Percentiles rank a stretch among this genome's conserved stretches.
Conservation (phyloP, 306 rosid species). For the Cicer pinnatifidum region DNA sequence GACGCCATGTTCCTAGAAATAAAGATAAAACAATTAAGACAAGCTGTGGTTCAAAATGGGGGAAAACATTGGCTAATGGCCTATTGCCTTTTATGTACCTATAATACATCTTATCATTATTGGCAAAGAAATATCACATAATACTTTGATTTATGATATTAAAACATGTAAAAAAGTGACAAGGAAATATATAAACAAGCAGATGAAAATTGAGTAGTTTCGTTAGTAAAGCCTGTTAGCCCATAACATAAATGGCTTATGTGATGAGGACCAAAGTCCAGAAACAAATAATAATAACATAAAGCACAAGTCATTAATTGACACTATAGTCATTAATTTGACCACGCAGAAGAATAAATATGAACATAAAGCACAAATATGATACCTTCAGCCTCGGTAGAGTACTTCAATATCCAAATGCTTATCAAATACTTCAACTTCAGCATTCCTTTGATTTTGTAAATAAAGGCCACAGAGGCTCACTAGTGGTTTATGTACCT, state of each 20-base stretch:
- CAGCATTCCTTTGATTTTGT: slow-evolving; percentile 48
- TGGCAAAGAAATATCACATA: background rate
- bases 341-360: background rate
- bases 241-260: background rate
- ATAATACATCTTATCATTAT: background rate
- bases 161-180: background rate
- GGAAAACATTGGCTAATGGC: background rate
- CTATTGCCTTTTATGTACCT: background rate
- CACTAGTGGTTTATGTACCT: too few species aligned
- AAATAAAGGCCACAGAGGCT: slow-evolving; percentile 48
- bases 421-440: slow-evolving; percentile 63
- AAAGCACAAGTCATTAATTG: background rate
- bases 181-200: background rate
- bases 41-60: background rate
- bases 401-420: slow-evolving; percentile 54
- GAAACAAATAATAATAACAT: slow-evolving; percentile 3
- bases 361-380: slow-evolving; percentile 2
- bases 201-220: slow-evolving; percentile 3
- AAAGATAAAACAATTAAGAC: background rate
- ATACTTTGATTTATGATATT: background rate
- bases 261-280: slow-evolving; percentile 7
- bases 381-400: slow-evolving; percentile 63
- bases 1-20: background rate
- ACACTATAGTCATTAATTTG: slow-evolving; percentile 29
- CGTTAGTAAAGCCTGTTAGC: background rate